Percentiles rank a stretch among this genome's conserved stretches.
These are phyloP conservation scores for Angophora floribunda DNA, from an alignment of 345 rosid species.

Conservation along the genomic window DNA sequence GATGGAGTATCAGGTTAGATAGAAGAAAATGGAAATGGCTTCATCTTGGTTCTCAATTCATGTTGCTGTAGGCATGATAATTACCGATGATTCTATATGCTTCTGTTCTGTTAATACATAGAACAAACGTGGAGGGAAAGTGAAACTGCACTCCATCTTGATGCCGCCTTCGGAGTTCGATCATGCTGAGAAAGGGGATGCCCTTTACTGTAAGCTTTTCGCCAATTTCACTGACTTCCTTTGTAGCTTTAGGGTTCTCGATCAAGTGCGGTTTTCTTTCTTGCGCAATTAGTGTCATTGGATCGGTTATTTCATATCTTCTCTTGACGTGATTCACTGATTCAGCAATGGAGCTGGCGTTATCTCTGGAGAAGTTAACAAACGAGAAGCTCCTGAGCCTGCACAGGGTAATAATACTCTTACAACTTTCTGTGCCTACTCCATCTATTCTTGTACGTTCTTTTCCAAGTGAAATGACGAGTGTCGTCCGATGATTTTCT, in stretches of 20 bases:
- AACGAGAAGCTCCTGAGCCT: conserved; percentile 69
- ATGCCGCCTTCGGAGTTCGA: conserved; percentile 73
- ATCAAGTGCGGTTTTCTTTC: not conserved
- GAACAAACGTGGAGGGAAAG: conserved; percentile 92
- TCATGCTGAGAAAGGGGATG: conserved; percentile 88
- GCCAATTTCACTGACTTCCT: not conserved
- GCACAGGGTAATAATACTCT: conserved; percentile 31
- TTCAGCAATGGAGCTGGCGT: conserved; percentile 87
- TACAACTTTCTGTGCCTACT: not conserved
- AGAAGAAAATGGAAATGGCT: not conserved
- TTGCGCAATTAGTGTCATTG: not conserved
- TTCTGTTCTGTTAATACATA: not conserved
- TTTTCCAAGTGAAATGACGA: not conserved
- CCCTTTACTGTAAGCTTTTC: conserved; percentile 52
- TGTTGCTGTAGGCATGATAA: not conserved
- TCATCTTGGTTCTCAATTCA: not conserved
- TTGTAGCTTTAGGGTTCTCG: not conserved
- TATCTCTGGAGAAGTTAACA: conserved; percentile 82
- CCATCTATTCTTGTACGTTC: not conserved
- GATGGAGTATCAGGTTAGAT: conserved; percentile 56
- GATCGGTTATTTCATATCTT: not conserved
- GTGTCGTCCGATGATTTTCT: not conserved
- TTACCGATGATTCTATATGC: not conserved
- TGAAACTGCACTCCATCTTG: conserved; percentile 55
- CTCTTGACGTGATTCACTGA: not conserved